Conservation (phyloP, 2,329 filamentous ascomycete genomes). For the Botrytis byssoidea region DNA sequence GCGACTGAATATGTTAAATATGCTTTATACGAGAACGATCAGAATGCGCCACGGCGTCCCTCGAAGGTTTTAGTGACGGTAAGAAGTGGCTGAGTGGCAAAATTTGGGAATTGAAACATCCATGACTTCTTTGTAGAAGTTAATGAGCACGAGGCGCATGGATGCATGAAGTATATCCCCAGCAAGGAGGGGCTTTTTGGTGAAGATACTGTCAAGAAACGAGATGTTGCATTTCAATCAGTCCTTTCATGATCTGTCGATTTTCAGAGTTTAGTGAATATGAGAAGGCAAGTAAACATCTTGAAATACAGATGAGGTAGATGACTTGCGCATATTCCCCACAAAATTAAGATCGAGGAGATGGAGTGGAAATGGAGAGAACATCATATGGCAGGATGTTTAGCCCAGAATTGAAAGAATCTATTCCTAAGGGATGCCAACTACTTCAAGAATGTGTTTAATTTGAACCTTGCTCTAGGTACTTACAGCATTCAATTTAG, state of each 20-base stretch:
- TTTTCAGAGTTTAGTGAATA: neutral
- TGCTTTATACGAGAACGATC: neutral
- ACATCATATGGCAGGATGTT: neutral
- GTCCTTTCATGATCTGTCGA: neutral
- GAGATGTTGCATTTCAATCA: neutral
- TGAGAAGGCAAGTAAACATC: neutral
- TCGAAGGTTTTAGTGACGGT: neutral
- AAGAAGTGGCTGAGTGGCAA: neutral
- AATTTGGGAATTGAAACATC: neutral
- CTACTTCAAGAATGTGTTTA: neutral
- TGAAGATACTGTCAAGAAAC: neutral
- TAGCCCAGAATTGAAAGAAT: neutral
- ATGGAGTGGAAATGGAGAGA: neutral
- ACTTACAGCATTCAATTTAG: neutral
- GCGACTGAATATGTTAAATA: neutral
- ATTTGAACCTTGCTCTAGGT: neutral
- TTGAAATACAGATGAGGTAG: neutral
- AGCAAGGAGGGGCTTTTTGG: neutral
- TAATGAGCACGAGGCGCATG: neutral
- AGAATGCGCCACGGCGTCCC: neutral
- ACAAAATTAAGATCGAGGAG: neutral
- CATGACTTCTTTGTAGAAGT: neutral
- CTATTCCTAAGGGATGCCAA: neutral
- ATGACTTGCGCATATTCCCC: neutral
- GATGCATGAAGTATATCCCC: neutral